Percentiles rank a stretch among this genome's conserved stretches.
phyloP scores from a whole-genome alignment of 2,329 filamentous ascomycete species.

The Alternaria panax region DNA sequence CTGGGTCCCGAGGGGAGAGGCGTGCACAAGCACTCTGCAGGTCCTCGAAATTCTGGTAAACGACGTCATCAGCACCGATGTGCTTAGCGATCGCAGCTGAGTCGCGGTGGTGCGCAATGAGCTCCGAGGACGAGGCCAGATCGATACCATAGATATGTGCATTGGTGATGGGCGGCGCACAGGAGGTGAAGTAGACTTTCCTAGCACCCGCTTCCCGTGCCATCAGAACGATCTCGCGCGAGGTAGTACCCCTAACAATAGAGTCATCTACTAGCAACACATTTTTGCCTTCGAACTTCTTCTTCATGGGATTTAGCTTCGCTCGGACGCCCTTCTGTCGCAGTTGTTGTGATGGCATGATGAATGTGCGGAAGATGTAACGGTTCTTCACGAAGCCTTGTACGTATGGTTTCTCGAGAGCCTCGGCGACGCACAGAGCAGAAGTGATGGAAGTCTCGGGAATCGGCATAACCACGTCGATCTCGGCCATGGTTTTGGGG shows the following conservation, averaged over 20 bases:
- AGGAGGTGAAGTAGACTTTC: slow-evolving; percentile 83
- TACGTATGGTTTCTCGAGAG: slow-evolving; percentile 77
- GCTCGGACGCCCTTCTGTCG: slow-evolving; percentile 86
- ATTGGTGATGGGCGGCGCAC: slow-evolving; percentile 81
- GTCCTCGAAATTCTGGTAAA: slow-evolving; percentile 79
- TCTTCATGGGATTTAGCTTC: slow-evolving; percentile 86
- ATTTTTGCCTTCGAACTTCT: slow-evolving; percentile 81
- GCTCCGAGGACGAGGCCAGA: slow-evolving; percentile 72
- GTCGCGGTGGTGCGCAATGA: slow-evolving; percentile 74
- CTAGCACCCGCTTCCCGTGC: slow-evolving; percentile 82
- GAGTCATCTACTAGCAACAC: slow-evolving; percentile 89
- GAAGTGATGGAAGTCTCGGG: slow-evolving; percentile 85
- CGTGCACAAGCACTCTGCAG: slow-evolving; percentile 81
- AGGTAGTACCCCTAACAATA: slow-evolving; percentile 86
- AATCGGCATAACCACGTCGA: slow-evolving; percentile 85
- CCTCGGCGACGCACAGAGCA: slow-evolving; percentile 76
- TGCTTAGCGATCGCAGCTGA: slow-evolving; percentile 67
- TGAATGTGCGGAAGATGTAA: slow-evolving; percentile 88
- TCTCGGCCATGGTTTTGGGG: slow-evolving; percentile 72
- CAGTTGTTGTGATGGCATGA: slow-evolving; percentile 81
- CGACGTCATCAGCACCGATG: slow-evolving; percentile 77
- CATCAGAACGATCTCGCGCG: slow-evolving; percentile 81
- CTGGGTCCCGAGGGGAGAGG: slow-evolving; percentile 65
- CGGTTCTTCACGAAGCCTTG: slow-evolving; percentile 90
- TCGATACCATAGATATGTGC: slow-evolving; percentile 68